Base-by-base conservation (phyloP, 352 stramenopile genomes). In the Pythium brassicae region DNA sequence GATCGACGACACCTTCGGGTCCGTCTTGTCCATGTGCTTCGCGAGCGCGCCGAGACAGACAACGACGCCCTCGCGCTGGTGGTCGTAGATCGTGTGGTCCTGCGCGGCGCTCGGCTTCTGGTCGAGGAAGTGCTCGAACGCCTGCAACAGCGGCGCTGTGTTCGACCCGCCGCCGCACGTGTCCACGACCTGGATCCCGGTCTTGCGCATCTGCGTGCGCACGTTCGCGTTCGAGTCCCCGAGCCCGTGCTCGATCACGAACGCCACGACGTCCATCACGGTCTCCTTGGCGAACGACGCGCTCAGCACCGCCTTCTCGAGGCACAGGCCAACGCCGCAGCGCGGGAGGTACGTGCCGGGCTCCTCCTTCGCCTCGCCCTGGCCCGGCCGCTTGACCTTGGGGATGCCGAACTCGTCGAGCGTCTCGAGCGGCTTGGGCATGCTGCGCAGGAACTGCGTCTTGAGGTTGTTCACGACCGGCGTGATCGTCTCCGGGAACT, bases 1-100 rank as follows among this genome's bases (percentile, higher is more conserved):
- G 52, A 96, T 97, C 35, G 68, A 83, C 15, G 82, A 76, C 3
- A 98, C 89, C 61, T 95, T 96, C 4, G 87, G 82, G 55, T 98
- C 89, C 19, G 64, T 80, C 57, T 88, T 82, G 57, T 86, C 73
- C 77, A 98, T 93, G 70, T 97, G 89, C 69, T 89, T 93, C 22
- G 89, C 88, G n/a, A 96, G 57, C 2, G 85, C 76, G 44, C 90
- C 92, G 25, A 97, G 71, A 27, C 92, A 96, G 19, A 98, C 86
- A 15, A 98, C 87, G 9, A 94, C 75, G 42, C 88, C 89, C 58
- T 96, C 90, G 53, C 89, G 87, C 60, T 96, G 83, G 62, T 93
- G 82, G 57, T 97, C 90, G 51, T 91, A 89, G 23, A 78, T 84
- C 19, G 70, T 71, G 34, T 82, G 56, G 7, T 75, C 69, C 50